Evolutionary conservation across 345 rosid genomes (phyloP).

Genomic region (Salix purpurea): DNA sequence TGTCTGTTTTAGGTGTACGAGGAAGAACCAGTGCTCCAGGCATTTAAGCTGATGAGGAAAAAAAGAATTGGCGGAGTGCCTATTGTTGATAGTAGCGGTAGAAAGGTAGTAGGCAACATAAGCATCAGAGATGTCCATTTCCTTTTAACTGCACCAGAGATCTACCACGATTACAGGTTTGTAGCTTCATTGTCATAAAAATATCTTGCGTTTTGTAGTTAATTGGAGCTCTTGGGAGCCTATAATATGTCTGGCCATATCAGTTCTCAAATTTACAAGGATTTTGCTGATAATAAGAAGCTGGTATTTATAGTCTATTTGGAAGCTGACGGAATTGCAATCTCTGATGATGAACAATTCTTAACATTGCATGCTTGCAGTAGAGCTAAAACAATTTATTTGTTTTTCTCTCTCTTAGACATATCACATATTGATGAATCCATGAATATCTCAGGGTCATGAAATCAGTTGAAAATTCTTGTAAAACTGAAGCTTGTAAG

Average conservation of each 20-base stretch:
- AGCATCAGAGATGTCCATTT: constrained; percentile 87
- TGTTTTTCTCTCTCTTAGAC: neutral
- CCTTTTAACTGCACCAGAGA: constrained; percentile 88
- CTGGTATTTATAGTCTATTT: neutral
- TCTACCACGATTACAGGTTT: constrained; percentile 82
- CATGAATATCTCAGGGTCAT: neutral
- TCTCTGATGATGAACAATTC: neutral
- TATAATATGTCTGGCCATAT: neutral
- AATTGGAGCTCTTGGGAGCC: neutral
- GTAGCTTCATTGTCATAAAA: neutral
- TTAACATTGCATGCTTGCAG: neutral
- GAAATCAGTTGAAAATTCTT: neutral
- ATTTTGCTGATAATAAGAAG: neutral
- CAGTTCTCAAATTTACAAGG: neutral
- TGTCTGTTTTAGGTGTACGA: constrained; percentile 57
- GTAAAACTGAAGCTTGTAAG: neutral
- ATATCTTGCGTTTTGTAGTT: neutral
- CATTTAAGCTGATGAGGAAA: constrained; percentile 88
- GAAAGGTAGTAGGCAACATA: constrained; percentile 78
- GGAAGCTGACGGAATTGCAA: neutral
- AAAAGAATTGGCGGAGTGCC: constrained; percentile 76
- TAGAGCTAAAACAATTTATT: neutral
- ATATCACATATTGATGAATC: neutral
- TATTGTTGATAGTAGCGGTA: constrained; percentile 51
- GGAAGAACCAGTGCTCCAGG: constrained; percentile 97